These are phyloP conservation scores for Xylaria bambusicola DNA, from an alignment of 495 filamentous ascomycete species.

Conservation along the genomic window DNA sequence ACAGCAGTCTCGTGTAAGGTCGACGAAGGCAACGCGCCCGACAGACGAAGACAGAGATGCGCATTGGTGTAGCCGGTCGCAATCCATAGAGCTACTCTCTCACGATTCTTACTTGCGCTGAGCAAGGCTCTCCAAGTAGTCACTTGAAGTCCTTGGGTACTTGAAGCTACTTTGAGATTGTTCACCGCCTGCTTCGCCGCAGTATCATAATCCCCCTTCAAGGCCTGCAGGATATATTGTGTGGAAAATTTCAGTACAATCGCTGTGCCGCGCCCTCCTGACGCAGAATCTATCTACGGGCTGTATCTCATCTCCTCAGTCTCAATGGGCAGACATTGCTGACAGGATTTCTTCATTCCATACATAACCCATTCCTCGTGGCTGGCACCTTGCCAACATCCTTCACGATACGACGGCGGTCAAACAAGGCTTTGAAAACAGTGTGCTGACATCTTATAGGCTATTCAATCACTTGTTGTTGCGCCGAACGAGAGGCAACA, in stretches of 20 bases:
- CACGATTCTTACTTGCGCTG: background rate
- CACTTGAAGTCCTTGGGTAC: background rate
- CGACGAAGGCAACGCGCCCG: conserved; percentile 1
- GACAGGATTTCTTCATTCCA: conserved; percentile 1
- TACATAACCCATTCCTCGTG: background rate
- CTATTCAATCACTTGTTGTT: background rate
- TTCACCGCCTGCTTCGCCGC: conserved; percentile 8
- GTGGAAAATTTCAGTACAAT: conserved; percentile 4
- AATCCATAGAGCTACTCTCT: background rate
- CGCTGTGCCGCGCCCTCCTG: too few relatives aligned
- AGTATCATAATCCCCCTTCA: background rate
- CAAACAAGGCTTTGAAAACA: background rate
- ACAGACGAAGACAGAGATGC: background rate
- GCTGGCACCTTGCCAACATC: background rate
- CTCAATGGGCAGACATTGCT: background rate
- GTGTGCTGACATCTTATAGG: background rate
- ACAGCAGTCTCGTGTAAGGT: background rate
- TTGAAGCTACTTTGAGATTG: conserved; percentile 4
- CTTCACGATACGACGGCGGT: background rate
- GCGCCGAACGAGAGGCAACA: too few relatives aligned
- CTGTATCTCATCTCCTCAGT: background rate
- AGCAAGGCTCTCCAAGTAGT: background rate
- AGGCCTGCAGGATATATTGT: background rate
- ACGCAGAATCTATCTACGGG: background rate
- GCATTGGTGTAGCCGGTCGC: background rate